Percentiles rank a stretch among this genome's conserved stretches.
Conservation (phyloP, 805 yeast genomes). For the Candida taoyuanica region DNA sequence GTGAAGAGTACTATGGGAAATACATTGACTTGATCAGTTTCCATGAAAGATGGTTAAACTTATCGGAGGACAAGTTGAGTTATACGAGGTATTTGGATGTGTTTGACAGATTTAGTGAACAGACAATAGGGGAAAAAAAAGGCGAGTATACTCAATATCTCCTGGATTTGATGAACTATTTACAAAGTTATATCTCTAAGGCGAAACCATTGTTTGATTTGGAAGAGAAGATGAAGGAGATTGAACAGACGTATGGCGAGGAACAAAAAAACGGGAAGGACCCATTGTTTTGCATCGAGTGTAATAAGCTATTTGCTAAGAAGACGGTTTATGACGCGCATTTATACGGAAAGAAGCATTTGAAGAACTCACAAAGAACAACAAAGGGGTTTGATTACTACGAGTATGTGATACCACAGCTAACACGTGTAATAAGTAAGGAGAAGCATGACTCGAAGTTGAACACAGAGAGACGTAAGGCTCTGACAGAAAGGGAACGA, state of each 20-base stretch:
- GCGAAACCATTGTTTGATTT: constrained; percentile 46
- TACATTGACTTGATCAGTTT: constrained; percentile 50
- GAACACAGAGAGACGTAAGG: constrained; percentile 60
- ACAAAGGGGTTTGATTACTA: constrained; percentile 1
- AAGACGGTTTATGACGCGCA: constrained; percentile 65
- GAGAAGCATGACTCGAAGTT: constrained; percentile 47
- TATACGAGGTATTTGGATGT: constrained; percentile 48
- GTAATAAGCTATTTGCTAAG: constrained; percentile 61
- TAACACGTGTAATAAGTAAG: constrained; percentile 35
- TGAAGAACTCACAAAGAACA: constrained; percentile 36
- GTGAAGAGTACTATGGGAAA: constrained; percentile 62
- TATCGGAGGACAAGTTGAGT: constrained; percentile 33
- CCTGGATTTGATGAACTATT: constrained; percentile 41
- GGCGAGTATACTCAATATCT: constrained; percentile 34
- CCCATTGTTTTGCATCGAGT: constrained; percentile 52
- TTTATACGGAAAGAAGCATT: constrained; percentile 70
- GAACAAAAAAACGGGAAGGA: not conserved
- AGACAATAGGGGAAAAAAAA: constrained; percentile 16
- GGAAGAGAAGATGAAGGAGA: constrained; percentile 13
- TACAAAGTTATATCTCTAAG: constrained; percentile 42
- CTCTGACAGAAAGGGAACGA: constrained; percentile 57
- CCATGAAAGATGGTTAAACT: constrained; percentile 51
- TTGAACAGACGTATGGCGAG: not conserved
- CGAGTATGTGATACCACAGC: constrained; percentile 17
- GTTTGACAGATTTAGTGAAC: constrained; percentile 38